Evolutionary conservation across 2,329 filamentous ascomycete species (phyloP), one percentile per base, ranked within the genome.

Genomic region (Fusarium continuum): DNA sequence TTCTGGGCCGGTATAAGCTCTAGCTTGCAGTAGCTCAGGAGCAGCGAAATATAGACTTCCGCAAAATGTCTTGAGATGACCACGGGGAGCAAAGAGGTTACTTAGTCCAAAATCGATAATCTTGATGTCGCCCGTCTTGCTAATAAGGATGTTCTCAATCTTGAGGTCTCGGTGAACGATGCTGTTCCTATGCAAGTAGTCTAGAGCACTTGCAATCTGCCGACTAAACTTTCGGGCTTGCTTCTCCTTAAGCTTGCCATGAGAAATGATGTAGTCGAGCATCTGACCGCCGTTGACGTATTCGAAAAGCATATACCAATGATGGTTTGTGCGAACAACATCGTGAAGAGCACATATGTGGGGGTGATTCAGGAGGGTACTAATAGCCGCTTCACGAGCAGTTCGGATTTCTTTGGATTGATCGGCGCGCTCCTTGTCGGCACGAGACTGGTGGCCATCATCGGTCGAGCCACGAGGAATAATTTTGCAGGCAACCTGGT

Each of bases 241-340:
- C 78, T 98, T 98, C 80, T 99, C 95, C 82, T 98, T 98, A 64
- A 99, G 82, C 72, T 96, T 91, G 55, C 94, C 95, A 73, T 99
- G 95, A 4, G 93, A 97, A 74, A 99, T 99, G 76, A 99, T 99
- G 78, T 98, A 99, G 80, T 99, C 95, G 61, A 99, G 88, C 95
- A 99, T 98, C 79, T 99, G 95, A 16, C 95, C 95, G 41, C 95
- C 95, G 74, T 99, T 97, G 77, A 99, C 95, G 76, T 95, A 97
- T 79, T 99, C 95, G 74, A 97, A 99, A 46, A 99, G 88, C 95
- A 99, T 99, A 78, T 99, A 99, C 95, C 95, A 99, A 78, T 99
- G 95, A 75, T 97, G 95, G 72, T 95, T 94, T 45, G 95, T 98
- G 55, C 93, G 90, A 53, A 98, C 91, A 22, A 97, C 93, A 78